phyloP scores from a whole-genome alignment of 768 basidiomycete species.

The Trametopsis cervina region DNA sequence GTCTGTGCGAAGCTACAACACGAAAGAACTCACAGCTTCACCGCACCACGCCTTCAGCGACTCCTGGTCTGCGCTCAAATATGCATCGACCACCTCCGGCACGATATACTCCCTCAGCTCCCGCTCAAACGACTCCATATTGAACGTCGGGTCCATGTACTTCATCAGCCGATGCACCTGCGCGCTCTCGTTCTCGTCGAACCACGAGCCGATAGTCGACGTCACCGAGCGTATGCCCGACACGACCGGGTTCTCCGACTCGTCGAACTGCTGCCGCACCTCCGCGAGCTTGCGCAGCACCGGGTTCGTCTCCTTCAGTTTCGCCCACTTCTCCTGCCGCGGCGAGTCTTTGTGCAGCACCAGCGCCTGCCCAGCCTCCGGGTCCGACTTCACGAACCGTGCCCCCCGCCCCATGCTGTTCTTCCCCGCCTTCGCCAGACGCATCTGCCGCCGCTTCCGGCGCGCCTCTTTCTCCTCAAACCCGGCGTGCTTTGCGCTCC shows the following conservation, averaged over 20 bases:
- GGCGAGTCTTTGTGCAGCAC: constrained; percentile 80
- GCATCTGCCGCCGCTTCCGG: constrained; percentile 67
- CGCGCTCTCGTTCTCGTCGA: constrained; percentile 98
- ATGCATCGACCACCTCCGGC: constrained; percentile 96
- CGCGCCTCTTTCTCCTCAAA: constrained; percentile 94
- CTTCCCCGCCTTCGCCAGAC: constrained; percentile 82
- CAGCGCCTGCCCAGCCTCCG: constrained; percentile 85
- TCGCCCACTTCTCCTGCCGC: constrained; percentile 75
- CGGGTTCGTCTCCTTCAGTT: constrained; percentile 74
- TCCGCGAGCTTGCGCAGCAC: constrained; percentile 52
- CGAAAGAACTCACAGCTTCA: constrained; percentile 68
- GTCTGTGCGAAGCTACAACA: background rate
- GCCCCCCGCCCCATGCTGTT: constrained; percentile 45
- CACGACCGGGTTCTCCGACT: constrained; percentile 89
- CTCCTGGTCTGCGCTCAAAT: constrained; percentile 84
- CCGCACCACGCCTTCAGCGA: constrained; percentile 86
- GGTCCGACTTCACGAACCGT: constrained; percentile 55
- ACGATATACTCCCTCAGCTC: constrained; percentile 96
- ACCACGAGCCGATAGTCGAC: constrained; percentile 79
- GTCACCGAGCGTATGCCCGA: constrained; percentile 78
- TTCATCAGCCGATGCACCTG: constrained; percentile 86
- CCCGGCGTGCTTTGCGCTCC: constrained; percentile 89
- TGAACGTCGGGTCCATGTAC: constrained; percentile 82
- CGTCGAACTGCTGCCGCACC: constrained; percentile 71
- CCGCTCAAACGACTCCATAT: constrained; percentile 77